Evolutionary conservation across 1,284 basidiomycete genomes (phyloP), one percentile per base, ranked within the genome.

Genomic region (Earliella scabrosa): DNA sequence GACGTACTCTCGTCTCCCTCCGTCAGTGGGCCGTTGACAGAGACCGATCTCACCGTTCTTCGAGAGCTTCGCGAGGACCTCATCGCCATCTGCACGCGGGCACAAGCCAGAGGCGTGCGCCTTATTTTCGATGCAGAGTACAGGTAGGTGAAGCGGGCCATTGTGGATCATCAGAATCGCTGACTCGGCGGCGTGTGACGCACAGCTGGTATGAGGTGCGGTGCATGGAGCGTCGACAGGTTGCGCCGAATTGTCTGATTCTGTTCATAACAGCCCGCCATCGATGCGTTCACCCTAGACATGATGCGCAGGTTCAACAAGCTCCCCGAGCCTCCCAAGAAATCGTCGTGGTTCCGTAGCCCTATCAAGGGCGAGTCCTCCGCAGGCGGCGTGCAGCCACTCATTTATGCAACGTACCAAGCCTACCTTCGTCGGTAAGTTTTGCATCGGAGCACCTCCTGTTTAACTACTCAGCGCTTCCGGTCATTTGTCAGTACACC

Each of bases 41-140:
- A 66, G 9, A 72, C 77, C 9, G 90, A 95, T 64, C 71, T 93
- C 24, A 68, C 66, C 2, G 80, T 82, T 27, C 76, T 95, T 29
- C 78, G 74, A 10, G 81, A 83, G 14, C 73, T 95, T 1, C 82
- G 85, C 68, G 66, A 75, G 8, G 82, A 88, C 67, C 73, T 95
- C 41, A 68, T 58, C 27, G 38, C 14, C 78, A 87, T 69, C 71
- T 95, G 57, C 68, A 62, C 73, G 6, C 79, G 74, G 44, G 93
- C 90, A 0, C 74, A 81, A 66, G 75, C 83, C 50, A 75, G 83
- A 31, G 80, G 80, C 2, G 81, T 92, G 0, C 80, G 79, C 62
- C 74, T 96, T 36, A 83, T 91, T 47, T 77, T 96, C 43, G 93
- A 95, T 66, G 93, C 93, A 6, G 93, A 96, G 68, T 83, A 93